Conservation (phyloP, 805 yeast species). For the Candida sakaeoensis region DNA sequence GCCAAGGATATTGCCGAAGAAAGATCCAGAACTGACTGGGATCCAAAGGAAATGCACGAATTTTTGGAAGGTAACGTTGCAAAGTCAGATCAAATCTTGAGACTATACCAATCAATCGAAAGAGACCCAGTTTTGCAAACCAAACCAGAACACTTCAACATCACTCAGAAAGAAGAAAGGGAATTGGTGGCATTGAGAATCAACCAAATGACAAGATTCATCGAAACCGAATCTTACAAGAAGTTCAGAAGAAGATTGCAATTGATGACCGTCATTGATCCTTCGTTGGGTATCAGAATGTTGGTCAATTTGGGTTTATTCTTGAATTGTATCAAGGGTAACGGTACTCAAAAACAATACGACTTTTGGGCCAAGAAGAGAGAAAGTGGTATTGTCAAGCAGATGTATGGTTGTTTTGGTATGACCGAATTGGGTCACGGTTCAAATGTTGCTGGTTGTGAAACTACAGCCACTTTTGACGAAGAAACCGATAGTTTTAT, state of each 20-base stretch:
- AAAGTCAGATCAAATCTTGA: conserved; percentile 26
- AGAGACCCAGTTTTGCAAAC: conserved; percentile 35
- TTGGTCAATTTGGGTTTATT: conserved; percentile 38
- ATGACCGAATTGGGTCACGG: conserved; percentile 96
- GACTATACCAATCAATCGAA: conserved; percentile 32
- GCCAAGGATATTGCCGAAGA: conserved; percentile 23
- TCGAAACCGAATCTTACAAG: conserved; percentile 28
- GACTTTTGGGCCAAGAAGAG: conserved; percentile 34
- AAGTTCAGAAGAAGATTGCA: conserved; percentile 34
- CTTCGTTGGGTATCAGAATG: conserved; percentile 36
- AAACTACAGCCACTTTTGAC: conserved; percentile 87
- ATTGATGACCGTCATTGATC: conserved; percentile 35
- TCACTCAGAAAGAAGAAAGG: conserved; percentile 26
- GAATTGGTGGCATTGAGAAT: conserved; percentile 32
- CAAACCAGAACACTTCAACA: conserved; percentile 30
- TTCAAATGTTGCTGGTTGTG: conserved; percentile 88
- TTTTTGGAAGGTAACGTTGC: conserved; percentile 34
- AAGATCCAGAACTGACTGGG: conserved; percentile 22
- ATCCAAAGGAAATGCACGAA: conserved; percentile 26
- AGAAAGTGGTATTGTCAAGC: conserved; percentile 31
- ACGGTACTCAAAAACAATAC: conserved; percentile 38
- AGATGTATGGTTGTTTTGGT: conserved; percentile 76
- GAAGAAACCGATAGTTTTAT: conserved; percentile 59
- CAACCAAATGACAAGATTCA: conserved; percentile 32
- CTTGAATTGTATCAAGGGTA: conserved; percentile 36